Evolutionary conservation across 2,329 filamentous ascomycete species (phyloP).

Genomic region (Pestalotiopsis sp.): DNA sequence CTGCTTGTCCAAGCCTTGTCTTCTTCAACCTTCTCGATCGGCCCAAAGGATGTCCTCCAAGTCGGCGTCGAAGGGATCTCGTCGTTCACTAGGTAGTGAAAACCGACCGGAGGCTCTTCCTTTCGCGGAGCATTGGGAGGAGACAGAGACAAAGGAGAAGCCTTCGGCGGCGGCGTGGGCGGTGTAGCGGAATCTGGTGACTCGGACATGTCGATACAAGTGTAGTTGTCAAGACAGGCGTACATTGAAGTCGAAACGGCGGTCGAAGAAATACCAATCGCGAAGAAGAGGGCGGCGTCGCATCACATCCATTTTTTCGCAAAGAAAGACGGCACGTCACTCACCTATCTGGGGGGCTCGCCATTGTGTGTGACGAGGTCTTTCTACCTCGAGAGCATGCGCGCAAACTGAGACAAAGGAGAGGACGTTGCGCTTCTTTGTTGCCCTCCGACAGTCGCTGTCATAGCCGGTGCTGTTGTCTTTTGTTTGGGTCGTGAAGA

Average conservation of each 20-base stretch:
- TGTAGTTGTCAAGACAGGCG: background rate
- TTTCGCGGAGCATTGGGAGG: background rate
- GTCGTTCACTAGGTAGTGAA: conserved; percentile 9
- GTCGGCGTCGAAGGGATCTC: conserved; percentile 1
- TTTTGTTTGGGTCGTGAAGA: conserved; percentile 8
- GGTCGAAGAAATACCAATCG: conserved; percentile 7
- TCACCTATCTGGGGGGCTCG: conserved; percentile 31
- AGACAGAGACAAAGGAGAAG: background rate
- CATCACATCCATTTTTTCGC: background rate
- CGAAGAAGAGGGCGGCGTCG: background rate
- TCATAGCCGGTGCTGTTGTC: background rate
- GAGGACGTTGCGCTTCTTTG: background rate
- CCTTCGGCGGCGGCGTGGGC: background rate
- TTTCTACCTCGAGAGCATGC: conserved; percentile 12
- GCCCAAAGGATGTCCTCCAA: conserved; percentile 9
- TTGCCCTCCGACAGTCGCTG: conserved; percentile 1
- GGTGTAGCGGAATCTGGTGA: background rate
- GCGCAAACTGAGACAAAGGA: conserved; percentile 5
- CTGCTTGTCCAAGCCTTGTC: conserved; percentile 10
- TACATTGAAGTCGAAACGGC: conserved; percentile 13
- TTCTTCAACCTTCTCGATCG: conserved; percentile 5
- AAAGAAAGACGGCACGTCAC: conserved; percentile 18
- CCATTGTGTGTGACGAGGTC: conserved; percentile 25
- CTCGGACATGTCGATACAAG: conserved; percentile 1
- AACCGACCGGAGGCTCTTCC: conserved; percentile 7